A percentile compares a stretch with the other conserved stretches of the same genome.
Conservation (phyloP, 345 rosid species). For the Acer campestre region DNA sequence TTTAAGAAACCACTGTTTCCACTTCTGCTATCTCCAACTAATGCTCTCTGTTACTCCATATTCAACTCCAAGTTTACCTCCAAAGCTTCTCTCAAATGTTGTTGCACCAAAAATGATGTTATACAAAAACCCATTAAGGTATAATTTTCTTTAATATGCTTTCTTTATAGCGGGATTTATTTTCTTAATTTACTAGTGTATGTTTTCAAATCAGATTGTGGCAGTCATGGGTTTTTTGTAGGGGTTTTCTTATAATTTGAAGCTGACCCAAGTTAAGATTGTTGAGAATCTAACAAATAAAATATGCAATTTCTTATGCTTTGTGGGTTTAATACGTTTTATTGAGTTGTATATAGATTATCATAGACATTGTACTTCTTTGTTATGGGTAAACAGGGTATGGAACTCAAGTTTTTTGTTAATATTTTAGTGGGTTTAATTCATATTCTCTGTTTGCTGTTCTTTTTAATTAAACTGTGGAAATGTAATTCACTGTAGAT, state of each 20-base stretch:
- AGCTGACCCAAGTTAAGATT: neutral
- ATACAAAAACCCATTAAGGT: conserved; percentile 34
- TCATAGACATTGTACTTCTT: neutral
- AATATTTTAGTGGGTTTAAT: neutral
- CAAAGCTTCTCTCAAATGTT: conserved; percentile 33
- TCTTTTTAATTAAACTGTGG: conserved; percentile 15
- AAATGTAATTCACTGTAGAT: conserved; percentile 4
- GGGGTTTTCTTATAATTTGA: neutral
- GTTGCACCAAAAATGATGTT: conserved; percentile 34
- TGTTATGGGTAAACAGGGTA: no score
- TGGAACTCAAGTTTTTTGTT: neutral
- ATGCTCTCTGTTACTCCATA: conserved; percentile 1
- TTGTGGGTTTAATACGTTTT: neutral
- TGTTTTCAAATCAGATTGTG: neutral
- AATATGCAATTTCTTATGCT: neutral
- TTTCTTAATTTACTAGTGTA: neutral
- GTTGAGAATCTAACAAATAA: neutral
- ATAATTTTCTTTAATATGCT: neutral
- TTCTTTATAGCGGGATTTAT: neutral
- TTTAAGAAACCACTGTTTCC: conserved; percentile 4
- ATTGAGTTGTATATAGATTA: neutral
- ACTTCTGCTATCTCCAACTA: neutral
- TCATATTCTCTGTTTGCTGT: neutral
- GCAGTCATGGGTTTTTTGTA: neutral
- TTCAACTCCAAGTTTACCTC: neutral